phyloP scores from a whole-genome alignment of 106 monocot genomes.

The Platanthera zijinensis region DNA sequence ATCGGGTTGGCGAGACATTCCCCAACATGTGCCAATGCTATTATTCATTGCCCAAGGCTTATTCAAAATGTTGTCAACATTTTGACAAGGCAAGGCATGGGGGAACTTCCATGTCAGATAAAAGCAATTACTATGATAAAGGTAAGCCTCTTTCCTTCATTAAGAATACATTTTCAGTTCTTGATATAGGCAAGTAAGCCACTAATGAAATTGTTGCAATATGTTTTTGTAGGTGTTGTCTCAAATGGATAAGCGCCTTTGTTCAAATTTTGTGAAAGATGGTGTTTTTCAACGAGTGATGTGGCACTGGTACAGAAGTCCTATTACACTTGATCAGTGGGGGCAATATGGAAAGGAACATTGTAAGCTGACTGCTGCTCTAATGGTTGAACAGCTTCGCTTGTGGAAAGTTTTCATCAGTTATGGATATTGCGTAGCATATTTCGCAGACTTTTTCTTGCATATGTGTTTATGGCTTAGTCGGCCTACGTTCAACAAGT shows the following conservation, averaged over 20 bases:
- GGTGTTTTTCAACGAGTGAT: conserved; percentile 65
- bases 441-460: conserved; percentile 79
- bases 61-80: conserved; percentile 48
- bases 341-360: conserved; percentile 52
- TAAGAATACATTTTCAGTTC: neutral
- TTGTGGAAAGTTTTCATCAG: conserved; percentile 84
- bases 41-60: conserved; percentile 75
- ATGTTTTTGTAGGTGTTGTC: conserved; percentile 49
- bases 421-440: conserved; percentile 72
- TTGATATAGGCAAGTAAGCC: neutral
- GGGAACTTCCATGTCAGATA: conserved; percentile 50
- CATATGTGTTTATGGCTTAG: conserved; percentile 64
- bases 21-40: conserved; percentile 61
- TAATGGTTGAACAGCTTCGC: conserved; percentile 80
- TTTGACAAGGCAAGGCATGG: conserved; percentile 30
- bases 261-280: conserved; percentile 51
- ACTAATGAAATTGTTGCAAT: neutral
- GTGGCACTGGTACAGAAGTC: conserved; percentile 68
- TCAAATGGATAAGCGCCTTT: conserved; percentile 51
- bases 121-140: conserved; percentile 65
- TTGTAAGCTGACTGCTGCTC: conserved; percentile 46
- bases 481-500: conserved; percentile 52
- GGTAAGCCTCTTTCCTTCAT: conserved; percentile 25
- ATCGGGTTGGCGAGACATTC: conserved; percentile 88
- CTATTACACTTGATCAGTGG: conserved; percentile 61